These are phyloP conservation scores for Scedosporium minutisporum DNA, from an alignment of 2,329 filamentous ascomycete species.

Conservation along the genomic window DNA sequence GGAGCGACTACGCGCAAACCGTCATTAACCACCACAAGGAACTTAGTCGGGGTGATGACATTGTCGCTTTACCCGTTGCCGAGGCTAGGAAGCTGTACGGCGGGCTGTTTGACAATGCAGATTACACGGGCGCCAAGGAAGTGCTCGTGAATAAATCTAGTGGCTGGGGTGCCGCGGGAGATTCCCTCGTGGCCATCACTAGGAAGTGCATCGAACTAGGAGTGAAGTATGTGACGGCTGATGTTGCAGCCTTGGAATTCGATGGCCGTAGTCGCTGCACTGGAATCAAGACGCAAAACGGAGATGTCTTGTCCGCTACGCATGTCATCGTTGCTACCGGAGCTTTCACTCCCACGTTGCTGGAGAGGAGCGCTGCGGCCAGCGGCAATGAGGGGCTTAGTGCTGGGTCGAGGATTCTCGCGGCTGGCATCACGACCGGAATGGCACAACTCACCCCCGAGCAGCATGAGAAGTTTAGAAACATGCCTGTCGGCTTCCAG, in stretches of 20 bases:
- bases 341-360: slow-evolving; percentile 46
- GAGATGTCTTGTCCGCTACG: slow-evolving; percentile 34
- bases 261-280: slow-evolving; percentile 31
- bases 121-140: slow-evolving; percentile 48
- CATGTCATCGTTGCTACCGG: slow-evolving; percentile 46
- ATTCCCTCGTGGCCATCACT: slow-evolving; percentile 45
- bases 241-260: slow-evolving; percentile 38
- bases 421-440: slow-evolving; percentile 49
- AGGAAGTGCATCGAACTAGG: slow-evolving; percentile 41
- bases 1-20: slow-evolving; percentile 37
- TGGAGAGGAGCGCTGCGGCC: slow-evolving; percentile 39
- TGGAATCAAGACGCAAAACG: slow-evolving; percentile 39
- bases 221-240: slow-evolving; percentile 47
- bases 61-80: slow-evolving; percentile 34
- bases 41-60: slow-evolving; percentile 28
- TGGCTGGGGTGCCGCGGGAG: slow-evolving; percentile 55
- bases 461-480: slow-evolving; percentile 32
- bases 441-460: slow-evolving; percentile 42
- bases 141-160: slow-evolving; percentile 52
- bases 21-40: slow-evolving; percentile 44
- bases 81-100: slow-evolving; percentile 40
- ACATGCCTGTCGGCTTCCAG: slow-evolving; percentile 40
- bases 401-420: slow-evolving; percentile 44
- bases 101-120: slow-evolving; percentile 49
- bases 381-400: slow-evolving; percentile 38